These are phyloP conservation scores for Penicillium sp. DNA, from an alignment of 2,329 filamentous ascomycete species.

Conservation along the genomic window DNA sequence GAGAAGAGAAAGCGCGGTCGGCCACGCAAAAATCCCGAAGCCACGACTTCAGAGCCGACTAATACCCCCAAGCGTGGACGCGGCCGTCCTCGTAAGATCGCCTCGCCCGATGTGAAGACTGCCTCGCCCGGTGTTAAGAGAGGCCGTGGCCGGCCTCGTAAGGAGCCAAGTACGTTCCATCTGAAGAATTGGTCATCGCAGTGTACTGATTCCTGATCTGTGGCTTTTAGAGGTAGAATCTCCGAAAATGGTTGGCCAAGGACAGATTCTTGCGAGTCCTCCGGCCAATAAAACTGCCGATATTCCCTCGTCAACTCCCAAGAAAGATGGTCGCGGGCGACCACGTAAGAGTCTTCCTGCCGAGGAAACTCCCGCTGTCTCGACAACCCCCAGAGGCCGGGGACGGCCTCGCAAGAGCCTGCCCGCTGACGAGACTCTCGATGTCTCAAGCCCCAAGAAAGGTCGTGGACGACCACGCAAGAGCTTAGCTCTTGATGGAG, in stretches of 20 bases:
- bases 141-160: slow-evolving; percentile 21
- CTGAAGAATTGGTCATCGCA: not conserved
- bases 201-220: not conserved
- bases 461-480: slow-evolving; percentile 16
- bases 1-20: slow-evolving; percentile 36
- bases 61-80: slow-evolving; percentile 33
- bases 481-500: not conserved
- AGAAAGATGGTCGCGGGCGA: slow-evolving; percentile 27
- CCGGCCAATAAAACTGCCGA: slow-evolving; percentile 11
- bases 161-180: slow-evolving; percentile 12
- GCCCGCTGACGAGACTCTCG: not conserved
- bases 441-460: not conserved
- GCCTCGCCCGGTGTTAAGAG: slow-evolving; percentile 13
- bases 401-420: not conserved
- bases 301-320: slow-evolving; percentile 6
- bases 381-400: not conserved
- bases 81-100: slow-evolving; percentile 32
- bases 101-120: no score
- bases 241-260: slow-evolving; percentile 25
- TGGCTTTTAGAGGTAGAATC: slow-evolving; percentile 2
- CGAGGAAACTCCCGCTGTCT: slow-evolving; percentile 1
- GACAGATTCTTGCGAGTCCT: slow-evolving; percentile 28
- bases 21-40: slow-evolving; percentile 34
- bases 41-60: slow-evolving; percentile 20
- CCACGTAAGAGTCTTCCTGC: slow-evolving; percentile 27